phyloP scores from a whole-genome alignment of 768 basidiomycete genomes.

The Rhizopogon sp. region DNA sequence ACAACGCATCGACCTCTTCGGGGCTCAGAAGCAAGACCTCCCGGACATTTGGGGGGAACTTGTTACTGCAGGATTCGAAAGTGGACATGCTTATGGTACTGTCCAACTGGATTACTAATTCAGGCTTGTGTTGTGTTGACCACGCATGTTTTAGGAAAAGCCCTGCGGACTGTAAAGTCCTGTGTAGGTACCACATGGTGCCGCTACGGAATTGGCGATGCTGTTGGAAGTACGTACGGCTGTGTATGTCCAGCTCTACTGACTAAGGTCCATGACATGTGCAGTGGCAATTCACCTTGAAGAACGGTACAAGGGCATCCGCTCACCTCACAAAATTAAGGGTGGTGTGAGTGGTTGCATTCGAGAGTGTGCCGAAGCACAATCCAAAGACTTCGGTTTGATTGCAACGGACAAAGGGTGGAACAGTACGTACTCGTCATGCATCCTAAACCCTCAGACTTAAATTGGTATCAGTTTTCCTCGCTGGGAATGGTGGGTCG shows the following conservation, averaged over 20 bases:
- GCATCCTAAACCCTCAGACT: not conserved
- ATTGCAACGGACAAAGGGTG: constrained; percentile 80
- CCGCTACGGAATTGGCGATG: constrained; percentile 69
- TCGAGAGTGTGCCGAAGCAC: constrained; percentile 75
- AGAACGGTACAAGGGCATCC: constrained; percentile 65
- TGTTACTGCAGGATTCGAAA: constrained; percentile 63
- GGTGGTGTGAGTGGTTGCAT: constrained; percentile 74
- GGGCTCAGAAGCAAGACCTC: constrained; percentile 63
- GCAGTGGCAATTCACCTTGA: constrained; percentile 64
- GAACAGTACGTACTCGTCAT: constrained; percentile 38
- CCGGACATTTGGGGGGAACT: constrained; percentile 67
- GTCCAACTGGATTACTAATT: not conserved
- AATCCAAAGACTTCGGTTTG: constrained; percentile 68
- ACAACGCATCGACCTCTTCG: constrained; percentile 69
- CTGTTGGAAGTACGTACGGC: constrained; percentile 45
- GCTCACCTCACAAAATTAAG: constrained; percentile 71
- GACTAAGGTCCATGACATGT: not conserved
- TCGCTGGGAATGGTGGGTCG: constrained; percentile 69
- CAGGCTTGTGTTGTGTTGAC: not conserved
- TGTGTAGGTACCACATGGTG: constrained; percentile 75
- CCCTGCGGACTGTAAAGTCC: constrained; percentile 69
- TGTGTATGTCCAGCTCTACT: not conserved
- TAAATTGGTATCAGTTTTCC: constrained; percentile 36
- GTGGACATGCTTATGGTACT: constrained; percentile 72
- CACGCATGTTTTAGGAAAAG: constrained; percentile 25